Evolutionary conservation across 805 yeast genomes (phyloP).

Genomic region (Candida alai): DNA sequence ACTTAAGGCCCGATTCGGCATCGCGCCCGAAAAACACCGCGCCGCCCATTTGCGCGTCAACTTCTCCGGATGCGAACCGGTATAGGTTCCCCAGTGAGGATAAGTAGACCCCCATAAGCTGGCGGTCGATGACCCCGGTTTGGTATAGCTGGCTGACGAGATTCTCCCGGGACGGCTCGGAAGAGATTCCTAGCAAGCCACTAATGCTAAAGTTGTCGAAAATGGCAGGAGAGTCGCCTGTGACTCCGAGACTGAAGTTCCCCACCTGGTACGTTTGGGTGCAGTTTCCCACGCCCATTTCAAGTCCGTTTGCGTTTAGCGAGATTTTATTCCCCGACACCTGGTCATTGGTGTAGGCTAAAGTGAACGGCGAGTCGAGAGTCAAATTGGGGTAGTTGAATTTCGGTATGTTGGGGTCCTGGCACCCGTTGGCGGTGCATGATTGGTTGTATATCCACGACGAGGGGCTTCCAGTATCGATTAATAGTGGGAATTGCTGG

Average conservation of each 20-base stretch:
- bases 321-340: conserved; percentile 48
- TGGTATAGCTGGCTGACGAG: conserved; percentile 37
- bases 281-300: conserved; percentile 25
- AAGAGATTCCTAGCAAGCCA: conserved; percentile 60
- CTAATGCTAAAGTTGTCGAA: conserved; percentile 51
- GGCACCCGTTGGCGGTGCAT: conserved; percentile 45
- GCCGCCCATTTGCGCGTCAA: conserved; percentile 20
- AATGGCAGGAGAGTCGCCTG: conserved; percentile 48
- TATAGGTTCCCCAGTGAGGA: conserved; percentile 13
- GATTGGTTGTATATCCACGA: conserved; percentile 57
- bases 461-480: conserved; percentile 66
- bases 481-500: conserved; percentile 46
- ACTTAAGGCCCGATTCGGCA: conserved; percentile 12
- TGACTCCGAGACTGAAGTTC: conserved; percentile 51
- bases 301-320: conserved; percentile 25
- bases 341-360: conserved; percentile 51
- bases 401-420: conserved; percentile 19
- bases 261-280: conserved; percentile 24
- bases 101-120: conserved; percentile 34
- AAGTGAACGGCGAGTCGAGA: conserved; percentile 35
- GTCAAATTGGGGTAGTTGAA: conserved; percentile 18
- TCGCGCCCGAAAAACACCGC: conserved; percentile 21
- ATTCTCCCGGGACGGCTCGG: conserved; percentile 37
- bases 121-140: conserved; percentile 28
- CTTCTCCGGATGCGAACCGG: too few species aligned